phyloP scores from a whole-genome alignment of 805 yeast genomes.

The Myxozyma nipponensis region DNA sequence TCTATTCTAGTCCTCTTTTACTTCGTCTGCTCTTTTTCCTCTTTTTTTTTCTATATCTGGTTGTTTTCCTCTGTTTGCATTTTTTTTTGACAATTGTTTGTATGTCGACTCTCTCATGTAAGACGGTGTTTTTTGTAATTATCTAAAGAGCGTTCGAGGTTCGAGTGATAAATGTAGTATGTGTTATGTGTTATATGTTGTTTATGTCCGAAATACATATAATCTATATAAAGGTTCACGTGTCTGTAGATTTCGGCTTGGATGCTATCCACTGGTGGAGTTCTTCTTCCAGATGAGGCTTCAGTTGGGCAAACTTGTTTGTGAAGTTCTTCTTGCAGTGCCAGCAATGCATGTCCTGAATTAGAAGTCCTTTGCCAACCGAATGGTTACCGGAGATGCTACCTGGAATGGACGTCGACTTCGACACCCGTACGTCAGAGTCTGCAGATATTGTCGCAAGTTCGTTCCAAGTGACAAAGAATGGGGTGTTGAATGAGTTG shows the following conservation, averaged over 20 bases:
- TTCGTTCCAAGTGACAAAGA: slow-evolving; percentile 55
- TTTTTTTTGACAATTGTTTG: background rate
- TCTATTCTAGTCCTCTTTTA: background rate
- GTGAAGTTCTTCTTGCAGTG: slow-evolving; percentile 43
- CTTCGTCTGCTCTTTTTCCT: no score
- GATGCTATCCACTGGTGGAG: slow-evolving; percentile 6
- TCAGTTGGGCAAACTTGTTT: slow-evolving; percentile 44
- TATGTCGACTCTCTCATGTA: background rate
- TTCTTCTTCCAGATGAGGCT: slow-evolving; percentile 43
- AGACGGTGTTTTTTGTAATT: background rate
- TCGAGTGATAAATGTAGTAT: background rate
- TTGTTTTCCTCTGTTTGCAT: background rate
- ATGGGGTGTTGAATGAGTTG: slow-evolving; percentile 63
- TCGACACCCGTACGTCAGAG: slow-evolving; percentile 33
- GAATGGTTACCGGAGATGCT: slow-evolving; percentile 42
- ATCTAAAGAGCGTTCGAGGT: background rate
- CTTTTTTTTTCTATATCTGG: background rate
- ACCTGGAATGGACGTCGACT: no score
- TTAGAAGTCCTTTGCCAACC: slow-evolving; percentile 44
- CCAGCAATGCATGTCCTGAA: slow-evolving; percentile 42
- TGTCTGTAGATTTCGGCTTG: no score
- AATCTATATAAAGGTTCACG: no score
- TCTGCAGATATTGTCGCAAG: slow-evolving; percentile 40
- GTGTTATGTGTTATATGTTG: no score
- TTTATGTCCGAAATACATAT: background rate